phyloP scores from a whole-genome alignment of 2,329 filamentous ascomycete species.

The Colletotrichum lindemuthianum region DNA sequence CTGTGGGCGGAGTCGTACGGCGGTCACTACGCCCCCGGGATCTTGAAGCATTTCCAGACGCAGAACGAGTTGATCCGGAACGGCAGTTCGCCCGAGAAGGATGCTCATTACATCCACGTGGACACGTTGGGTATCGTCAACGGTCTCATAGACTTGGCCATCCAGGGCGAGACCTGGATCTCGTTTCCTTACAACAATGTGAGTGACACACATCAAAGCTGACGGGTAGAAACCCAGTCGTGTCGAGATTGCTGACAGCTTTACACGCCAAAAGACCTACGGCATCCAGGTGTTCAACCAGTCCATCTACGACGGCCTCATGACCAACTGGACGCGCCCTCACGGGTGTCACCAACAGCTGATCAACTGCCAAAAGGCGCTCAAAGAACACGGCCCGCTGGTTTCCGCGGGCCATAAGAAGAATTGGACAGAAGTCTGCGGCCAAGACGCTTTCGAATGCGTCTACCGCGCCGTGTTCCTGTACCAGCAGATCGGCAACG shows the following conservation, averaged over 20 bases:
- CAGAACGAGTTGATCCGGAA: constrained; percentile 68
- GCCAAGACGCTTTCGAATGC: constrained; percentile 38
- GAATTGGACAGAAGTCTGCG: constrained; percentile 19
- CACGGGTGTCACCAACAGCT: constrained; percentile 65
- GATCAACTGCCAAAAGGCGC: constrained; percentile 59
- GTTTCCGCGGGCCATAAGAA: constrained; percentile 38
- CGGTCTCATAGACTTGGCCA: constrained; percentile 72
- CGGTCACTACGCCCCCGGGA: constrained; percentile 57
- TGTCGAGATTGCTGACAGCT: neutral
- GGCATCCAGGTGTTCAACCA: constrained; percentile 63
- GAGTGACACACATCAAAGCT: neutral
- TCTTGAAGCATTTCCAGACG: constrained; percentile 67
- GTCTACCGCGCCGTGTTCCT: constrained; percentile 36
- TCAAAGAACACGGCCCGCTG: constrained; percentile 36
- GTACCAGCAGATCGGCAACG: constrained; percentile 30
- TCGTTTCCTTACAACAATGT: constrained; percentile 69
- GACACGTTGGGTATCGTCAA: constrained; percentile 76
- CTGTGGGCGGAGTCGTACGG: constrained; percentile 67
- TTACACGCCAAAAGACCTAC: constrained; percentile 58
- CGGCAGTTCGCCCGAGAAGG: constrained; percentile 61
- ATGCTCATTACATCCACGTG: constrained; percentile 58
- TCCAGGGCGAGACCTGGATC: constrained; percentile 67
- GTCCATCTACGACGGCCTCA: constrained; percentile 41
- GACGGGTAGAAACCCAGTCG: neutral
- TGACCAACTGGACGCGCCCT: constrained; percentile 48